phyloP scores from a whole-genome alignment of 129 eudicot genomes.

The Lactuca saligna region DNA sequence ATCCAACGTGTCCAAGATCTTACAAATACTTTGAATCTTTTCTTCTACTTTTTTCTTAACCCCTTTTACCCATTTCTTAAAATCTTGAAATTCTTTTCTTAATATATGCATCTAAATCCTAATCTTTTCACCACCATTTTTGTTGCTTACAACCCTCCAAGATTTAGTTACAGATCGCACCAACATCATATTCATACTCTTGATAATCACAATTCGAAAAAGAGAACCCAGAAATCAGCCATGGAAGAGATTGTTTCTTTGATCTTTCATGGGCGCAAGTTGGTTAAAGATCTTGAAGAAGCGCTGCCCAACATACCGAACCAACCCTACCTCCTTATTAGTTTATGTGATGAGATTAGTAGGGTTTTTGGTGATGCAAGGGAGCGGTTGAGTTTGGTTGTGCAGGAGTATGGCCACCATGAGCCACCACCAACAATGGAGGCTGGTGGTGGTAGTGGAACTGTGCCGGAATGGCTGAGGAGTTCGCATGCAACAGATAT shows the following conservation, averaged over 20 bases:
- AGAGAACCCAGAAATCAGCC: neutral
- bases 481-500: conserved; percentile 37
- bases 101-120: conserved; percentile 16
- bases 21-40: conserved; percentile 62
- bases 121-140: conserved; percentile 13
- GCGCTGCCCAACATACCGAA: conserved; percentile 46
- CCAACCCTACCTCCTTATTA: conserved; percentile 45
- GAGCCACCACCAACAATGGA: conserved; percentile 21
- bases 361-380: conserved; percentile 44
- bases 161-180: neutral
- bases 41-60: conserved; percentile 30
- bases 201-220: neutral
- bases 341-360: conserved; percentile 57
- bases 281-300: conserved; percentile 64
- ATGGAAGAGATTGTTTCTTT: conserved; percentile 59
- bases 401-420: conserved; percentile 32
- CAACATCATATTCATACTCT: neutral
- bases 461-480: conserved; percentile 50
- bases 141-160: conserved; percentile 12
- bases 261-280: conserved; percentile 49
- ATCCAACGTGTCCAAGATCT: conserved; percentile 40
- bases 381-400: conserved; percentile 40
- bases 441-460: conserved; percentile 29
- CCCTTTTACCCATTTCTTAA: conserved; percentile 40
- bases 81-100: conserved; percentile 18